Evolutionary conservation across 352 stramenopile species (phyloP).

Genomic region (Phytopythium litorale): DNA sequence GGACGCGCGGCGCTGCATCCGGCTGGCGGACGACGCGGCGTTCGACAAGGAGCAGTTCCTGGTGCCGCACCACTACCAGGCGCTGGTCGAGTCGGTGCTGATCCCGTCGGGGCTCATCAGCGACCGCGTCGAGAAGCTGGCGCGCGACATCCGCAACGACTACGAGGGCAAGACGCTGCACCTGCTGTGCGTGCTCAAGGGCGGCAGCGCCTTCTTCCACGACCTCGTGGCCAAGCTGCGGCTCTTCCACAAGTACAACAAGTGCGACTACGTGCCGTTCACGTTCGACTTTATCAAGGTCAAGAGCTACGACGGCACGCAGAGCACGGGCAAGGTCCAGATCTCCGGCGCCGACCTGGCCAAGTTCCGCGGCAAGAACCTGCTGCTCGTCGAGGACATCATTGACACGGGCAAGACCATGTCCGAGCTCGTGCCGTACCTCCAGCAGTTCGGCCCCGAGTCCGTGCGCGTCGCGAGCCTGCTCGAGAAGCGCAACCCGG

Average conservation of each 20-base stretch:
- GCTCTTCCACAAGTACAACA: slow-evolving; percentile 86
- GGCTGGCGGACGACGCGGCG: slow-evolving; percentile 47
- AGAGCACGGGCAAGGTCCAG: slow-evolving; percentile 90
- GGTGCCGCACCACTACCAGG: slow-evolving; percentile 77
- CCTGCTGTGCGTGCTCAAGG: slow-evolving; percentile 92
- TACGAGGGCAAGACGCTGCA: slow-evolving; percentile 90
- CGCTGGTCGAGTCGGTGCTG: slow-evolving; percentile 82
- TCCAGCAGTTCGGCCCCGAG: slow-evolving; percentile 73
- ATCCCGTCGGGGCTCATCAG: slow-evolving; percentile 88
- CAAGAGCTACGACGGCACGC: slow-evolving; percentile 93
- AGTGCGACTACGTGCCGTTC: slow-evolving; percentile 88
- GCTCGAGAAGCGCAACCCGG: slow-evolving; percentile 92
- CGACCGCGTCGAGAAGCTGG: slow-evolving; percentile 91
- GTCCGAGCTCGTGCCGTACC: slow-evolving; percentile 84
- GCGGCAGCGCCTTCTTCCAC: slow-evolving; percentile 88
- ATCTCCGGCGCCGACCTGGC: slow-evolving; percentile 83
- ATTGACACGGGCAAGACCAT: slow-evolving; percentile 97
- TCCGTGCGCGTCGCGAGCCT: slow-evolving; percentile 90
- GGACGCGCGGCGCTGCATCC: slow-evolving; percentile 50
- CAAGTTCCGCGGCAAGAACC: slow-evolving; percentile 88
- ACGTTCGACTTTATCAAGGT: slow-evolving; percentile 94
- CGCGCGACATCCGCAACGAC: slow-evolving; percentile 87
- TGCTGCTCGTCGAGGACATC: slow-evolving; percentile 97
- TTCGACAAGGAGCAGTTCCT: slow-evolving; percentile 80
- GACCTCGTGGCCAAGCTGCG: slow-evolving; percentile 82